Conservation (phyloP, 2,329 filamentous ascomycete genomes). For the Aspergillus neoniger region DNA sequence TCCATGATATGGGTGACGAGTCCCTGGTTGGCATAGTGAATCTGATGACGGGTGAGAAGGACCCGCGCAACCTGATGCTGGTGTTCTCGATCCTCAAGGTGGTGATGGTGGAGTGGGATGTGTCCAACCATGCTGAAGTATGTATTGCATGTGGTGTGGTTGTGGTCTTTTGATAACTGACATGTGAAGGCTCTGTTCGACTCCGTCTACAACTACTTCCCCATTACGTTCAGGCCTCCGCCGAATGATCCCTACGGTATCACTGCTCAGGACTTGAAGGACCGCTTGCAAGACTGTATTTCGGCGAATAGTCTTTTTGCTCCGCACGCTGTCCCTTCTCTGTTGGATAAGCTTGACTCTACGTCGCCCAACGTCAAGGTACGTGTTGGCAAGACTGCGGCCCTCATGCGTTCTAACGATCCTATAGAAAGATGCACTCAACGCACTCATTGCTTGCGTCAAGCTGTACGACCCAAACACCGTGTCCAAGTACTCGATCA, state of each 20-base stretch:
- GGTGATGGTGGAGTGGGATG: slow-evolving; percentile 68
- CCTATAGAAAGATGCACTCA: slow-evolving; percentile 62
- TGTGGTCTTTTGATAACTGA: slow-evolving; percentile 20
- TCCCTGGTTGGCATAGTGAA: slow-evolving; percentile 64
- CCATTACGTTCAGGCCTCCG: slow-evolving; percentile 69
- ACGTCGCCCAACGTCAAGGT: slow-evolving; percentile 69
- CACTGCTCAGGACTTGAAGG: slow-evolving; percentile 68
- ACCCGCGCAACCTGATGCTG: slow-evolving; percentile 69
- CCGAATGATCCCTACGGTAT: slow-evolving; percentile 71
- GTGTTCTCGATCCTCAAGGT: slow-evolving; percentile 68
- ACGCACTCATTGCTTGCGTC: slow-evolving; percentile 62
- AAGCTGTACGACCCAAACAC: slow-evolving; percentile 60
- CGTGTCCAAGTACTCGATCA: slow-evolving; percentile 64
- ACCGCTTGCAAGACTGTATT: slow-evolving; percentile 64
- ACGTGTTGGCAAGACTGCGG: slow-evolving; percentile 13
- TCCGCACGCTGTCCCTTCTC: slow-evolving; percentile 66
- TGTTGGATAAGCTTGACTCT: slow-evolving; percentile 70
- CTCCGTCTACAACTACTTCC: slow-evolving; percentile 71
- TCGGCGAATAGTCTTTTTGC: slow-evolving; percentile 64
- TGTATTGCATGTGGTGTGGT: background rate
- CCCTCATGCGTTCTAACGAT: slow-evolving; percentile 19
- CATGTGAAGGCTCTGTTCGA: slow-evolving; percentile 59
- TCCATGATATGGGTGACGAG: slow-evolving; percentile 59
- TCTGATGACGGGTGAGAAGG: slow-evolving; percentile 68
- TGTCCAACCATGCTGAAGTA: slow-evolving; percentile 61